A percentile compares a stretch with the other conserved stretches of the same genome.
These are phyloP conservation scores for Lentithecium fluviatile DNA, from an alignment of 495 filamentous ascomycete species.

Conservation along the genomic window DNA sequence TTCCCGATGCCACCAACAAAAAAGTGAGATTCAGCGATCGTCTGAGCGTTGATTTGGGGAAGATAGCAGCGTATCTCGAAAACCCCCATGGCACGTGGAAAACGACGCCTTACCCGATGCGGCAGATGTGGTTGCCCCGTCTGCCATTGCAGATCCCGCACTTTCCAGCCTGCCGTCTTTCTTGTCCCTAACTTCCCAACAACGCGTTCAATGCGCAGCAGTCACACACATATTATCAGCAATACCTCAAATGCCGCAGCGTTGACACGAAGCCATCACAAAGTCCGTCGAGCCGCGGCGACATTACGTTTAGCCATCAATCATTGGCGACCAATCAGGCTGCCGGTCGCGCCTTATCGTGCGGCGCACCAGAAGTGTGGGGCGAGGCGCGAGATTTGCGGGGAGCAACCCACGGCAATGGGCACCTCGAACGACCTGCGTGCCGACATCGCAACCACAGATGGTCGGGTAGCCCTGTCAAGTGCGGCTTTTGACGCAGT, in stretches of 20 bases:
- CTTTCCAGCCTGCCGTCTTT: not conserved
- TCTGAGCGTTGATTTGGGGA: slow-evolving; percentile 13
- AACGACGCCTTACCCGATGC: slow-evolving; percentile 8
- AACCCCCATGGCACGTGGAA: slow-evolving; percentile 27
- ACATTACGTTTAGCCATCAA: slow-evolving; percentile 22
- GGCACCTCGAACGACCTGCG: not conserved
- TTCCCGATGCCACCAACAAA: not conserved
- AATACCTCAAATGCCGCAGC: not conserved
- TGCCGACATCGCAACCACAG: slow-evolving; percentile 20
- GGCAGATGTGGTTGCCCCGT: slow-evolving; percentile 10
- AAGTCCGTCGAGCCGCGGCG: not conserved
- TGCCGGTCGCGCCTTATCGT: not conserved
- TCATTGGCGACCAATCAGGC: slow-evolving; percentile 18
- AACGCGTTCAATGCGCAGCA: not conserved
- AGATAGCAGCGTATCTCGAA: not conserved
- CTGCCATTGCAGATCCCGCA: not conserved
- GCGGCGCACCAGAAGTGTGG: slow-evolving; percentile 12
- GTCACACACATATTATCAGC: not conserved
- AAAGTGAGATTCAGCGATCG: not conserved
- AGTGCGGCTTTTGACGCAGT: not conserved
- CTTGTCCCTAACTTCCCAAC: not conserved
- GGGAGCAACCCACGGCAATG: slow-evolving; percentile 7
- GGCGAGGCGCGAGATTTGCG: slow-evolving; percentile 9
- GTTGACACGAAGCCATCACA: slow-evolving; percentile 18
- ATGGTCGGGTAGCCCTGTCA: slow-evolving; percentile 7